Conservation (phyloP, 2,329 filamentous ascomycete species). For the Stemphylium lycopersici region DNA sequence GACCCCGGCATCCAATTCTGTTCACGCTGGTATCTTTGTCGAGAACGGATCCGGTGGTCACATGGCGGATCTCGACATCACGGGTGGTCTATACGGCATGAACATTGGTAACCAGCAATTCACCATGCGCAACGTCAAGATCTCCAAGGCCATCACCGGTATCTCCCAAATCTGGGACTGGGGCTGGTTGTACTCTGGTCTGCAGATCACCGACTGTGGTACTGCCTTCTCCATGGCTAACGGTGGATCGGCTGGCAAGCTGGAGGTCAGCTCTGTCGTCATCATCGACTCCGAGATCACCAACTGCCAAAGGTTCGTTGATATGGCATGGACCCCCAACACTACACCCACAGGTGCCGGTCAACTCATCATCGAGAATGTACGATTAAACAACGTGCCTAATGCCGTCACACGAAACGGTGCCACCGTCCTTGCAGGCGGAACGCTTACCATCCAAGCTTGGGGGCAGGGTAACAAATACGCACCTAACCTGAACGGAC, state of each 20-base stretch:
- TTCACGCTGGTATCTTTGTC: constrained; percentile 57
- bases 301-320: constrained; percentile 58
- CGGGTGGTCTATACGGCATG: constrained; percentile 52
- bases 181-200: constrained; percentile 62
- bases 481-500: constrained; percentile 50
- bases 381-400: constrained; percentile 47
- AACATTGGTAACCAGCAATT: constrained; percentile 60
- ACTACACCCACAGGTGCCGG: constrained; percentile 55
- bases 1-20: constrained; percentile 51
- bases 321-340: constrained; percentile 48
- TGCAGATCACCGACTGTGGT: constrained; percentile 60
- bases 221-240: constrained; percentile 61
- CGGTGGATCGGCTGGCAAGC: constrained; percentile 33
- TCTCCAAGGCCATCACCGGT: constrained; percentile 59
- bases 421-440: constrained; percentile 39
- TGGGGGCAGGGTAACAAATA: constrained; percentile 49
- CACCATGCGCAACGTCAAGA: constrained; percentile 64
- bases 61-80: constrained; percentile 54
- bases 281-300: constrained; percentile 63
- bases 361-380: constrained; percentile 63
- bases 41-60: constrained; percentile 55
- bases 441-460: constrained; percentile 41
- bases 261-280: constrained; percentile 61
- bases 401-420: constrained; percentile 40
- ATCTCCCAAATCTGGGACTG: constrained; percentile 67